phyloP scores from a whole-genome alignment of 768 basidiomycete species.

The Podaxis pistillaris region DNA sequence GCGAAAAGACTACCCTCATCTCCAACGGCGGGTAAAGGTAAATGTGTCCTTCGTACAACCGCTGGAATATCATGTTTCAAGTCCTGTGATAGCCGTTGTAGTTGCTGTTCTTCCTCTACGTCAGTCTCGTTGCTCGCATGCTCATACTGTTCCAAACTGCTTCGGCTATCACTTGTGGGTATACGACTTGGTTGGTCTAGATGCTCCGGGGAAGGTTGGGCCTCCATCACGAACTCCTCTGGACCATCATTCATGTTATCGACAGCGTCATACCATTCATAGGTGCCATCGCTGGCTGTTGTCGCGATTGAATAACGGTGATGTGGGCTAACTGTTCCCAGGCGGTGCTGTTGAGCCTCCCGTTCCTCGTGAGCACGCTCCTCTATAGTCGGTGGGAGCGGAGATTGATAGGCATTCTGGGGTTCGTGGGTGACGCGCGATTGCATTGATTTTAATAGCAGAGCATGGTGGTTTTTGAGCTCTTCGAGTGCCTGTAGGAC shows the following conservation, averaged over 20 bases:
- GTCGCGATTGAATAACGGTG: conserved; percentile 48
- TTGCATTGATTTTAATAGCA: conserved; percentile 11
- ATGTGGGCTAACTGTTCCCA: conserved; percentile 19
- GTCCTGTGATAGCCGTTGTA: conserved; percentile 11
- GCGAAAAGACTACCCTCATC: conserved; percentile 84
- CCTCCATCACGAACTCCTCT: conserved; percentile 68
- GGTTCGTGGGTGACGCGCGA: neutral
- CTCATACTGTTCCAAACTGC: conserved; percentile 37
- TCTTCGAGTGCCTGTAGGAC: conserved; percentile 9
- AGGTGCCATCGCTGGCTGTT: conserved; percentile 46
- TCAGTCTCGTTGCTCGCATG: conserved; percentile 57
- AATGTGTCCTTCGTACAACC: conserved; percentile 48
- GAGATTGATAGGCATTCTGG: conserved; percentile 8
- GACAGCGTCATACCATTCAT: conserved; percentile 78
- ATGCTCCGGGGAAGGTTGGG: conserved; percentile 36
- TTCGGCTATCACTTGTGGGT: conserved; percentile 37
- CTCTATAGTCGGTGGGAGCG: conserved; percentile 17
- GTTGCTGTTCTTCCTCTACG: conserved; percentile 33
- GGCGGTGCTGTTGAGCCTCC: conserved; percentile 18
- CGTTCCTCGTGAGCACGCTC: conserved; percentile 1
- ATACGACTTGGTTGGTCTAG: conserved; percentile 38
- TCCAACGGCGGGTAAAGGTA: conserved; percentile 59
- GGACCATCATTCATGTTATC: conserved; percentile 67
- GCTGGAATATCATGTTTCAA: conserved; percentile 21
- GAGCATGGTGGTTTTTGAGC: conserved; percentile 15